A percentile compares a stretch with the other conserved stretches of the same genome.
phyloP scores from a whole-genome alignment of 257 asterid genomes.

The Rehmannia glutinosa region DNA sequence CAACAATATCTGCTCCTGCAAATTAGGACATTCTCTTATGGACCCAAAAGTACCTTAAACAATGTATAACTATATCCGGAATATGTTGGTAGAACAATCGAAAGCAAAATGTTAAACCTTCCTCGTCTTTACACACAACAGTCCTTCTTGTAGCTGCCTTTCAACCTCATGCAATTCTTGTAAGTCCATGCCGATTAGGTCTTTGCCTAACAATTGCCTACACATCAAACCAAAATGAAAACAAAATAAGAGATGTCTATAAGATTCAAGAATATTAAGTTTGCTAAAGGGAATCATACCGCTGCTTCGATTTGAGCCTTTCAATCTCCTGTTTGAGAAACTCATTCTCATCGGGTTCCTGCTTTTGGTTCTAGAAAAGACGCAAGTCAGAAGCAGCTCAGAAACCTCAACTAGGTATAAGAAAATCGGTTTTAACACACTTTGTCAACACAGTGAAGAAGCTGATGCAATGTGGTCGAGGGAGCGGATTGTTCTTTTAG shows the following conservation, averaged over 20 bases:
- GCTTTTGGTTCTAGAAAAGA: constrained; percentile 9
- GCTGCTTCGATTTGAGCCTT: constrained; percentile 24
- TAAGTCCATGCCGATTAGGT: constrained; percentile 30
- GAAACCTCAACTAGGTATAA: neutral
- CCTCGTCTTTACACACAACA: constrained; percentile 32
- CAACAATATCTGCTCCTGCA: constrained; percentile 33
- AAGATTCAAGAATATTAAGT: neutral
- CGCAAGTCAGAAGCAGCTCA: neutral
- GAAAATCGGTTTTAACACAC: neutral
- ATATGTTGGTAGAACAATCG: neutral
- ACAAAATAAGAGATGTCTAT: neutral
- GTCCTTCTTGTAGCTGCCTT: constrained; percentile 37
- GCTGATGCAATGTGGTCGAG: neutral
- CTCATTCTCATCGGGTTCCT: constrained; percentile 24
- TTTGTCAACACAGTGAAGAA: neutral
- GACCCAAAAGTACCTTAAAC: neutral
- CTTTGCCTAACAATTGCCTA: constrained; percentile 48
- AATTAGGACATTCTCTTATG: constrained; percentile 1
- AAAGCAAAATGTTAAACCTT: constrained; percentile 30
- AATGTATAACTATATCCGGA: neutral
- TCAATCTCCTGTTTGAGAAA: constrained; percentile 30
- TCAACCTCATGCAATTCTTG: constrained; percentile 35
- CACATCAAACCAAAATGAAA: constrained; percentile 6
- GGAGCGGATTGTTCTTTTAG: too few species aligned
- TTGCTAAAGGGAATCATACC: constrained; percentile 18